These are phyloP conservation scores for Eutypa lata DNA, from an alignment of 2,329 filamentous ascomycete species.

Conservation along the genomic window DNA sequence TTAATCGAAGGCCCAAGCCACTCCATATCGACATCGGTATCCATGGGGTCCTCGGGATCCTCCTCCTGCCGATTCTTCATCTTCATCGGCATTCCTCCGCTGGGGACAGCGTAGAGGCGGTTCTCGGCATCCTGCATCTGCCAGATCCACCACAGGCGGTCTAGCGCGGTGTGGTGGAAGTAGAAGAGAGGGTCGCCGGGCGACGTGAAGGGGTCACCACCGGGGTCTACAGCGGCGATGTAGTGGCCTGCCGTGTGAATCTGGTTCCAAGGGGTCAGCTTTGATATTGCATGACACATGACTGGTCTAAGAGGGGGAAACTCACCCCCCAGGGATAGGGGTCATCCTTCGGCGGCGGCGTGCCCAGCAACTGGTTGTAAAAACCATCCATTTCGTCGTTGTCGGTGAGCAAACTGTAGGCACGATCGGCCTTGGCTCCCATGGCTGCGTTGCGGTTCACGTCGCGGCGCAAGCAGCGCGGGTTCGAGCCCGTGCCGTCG, in stretches of 20 bases:
- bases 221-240: slow-evolving; percentile 34
- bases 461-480: slow-evolving; percentile 34
- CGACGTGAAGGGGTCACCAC: slow-evolving; percentile 32
- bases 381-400: slow-evolving; percentile 36
- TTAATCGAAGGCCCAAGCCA: slow-evolving; percentile 26
- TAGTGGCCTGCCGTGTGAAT: slow-evolving; percentile 37
- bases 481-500: slow-evolving; percentile 32
- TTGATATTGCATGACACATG: not conserved
- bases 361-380: slow-evolving; percentile 38
- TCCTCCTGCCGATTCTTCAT: slow-evolving; percentile 12
- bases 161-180: slow-evolving; percentile 17
- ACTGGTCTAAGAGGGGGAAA: slow-evolving; percentile 1
- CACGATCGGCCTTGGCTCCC: slow-evolving; percentile 33
- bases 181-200: slow-evolving; percentile 33
- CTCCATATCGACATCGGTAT: slow-evolving; percentile 23
- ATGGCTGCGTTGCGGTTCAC: slow-evolving; percentile 34
- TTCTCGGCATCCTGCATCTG: slow-evolving; percentile 25
- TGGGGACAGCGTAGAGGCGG: slow-evolving; percentile 29
- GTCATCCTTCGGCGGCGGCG: slow-evolving; percentile 30
- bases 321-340: slow-evolving; percentile 36
- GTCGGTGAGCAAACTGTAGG: slow-evolving; percentile 31
- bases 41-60: slow-evolving; percentile 14
- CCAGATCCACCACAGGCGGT: slow-evolving; percentile 18
- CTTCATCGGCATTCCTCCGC: slow-evolving; percentile 19
- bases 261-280: slow-evolving; percentile 15